Percentiles rank a stretch among this genome's conserved stretches.
Conservation (phyloP, 257 asterid genomes). For the Thymus mandschuricus region DNA sequence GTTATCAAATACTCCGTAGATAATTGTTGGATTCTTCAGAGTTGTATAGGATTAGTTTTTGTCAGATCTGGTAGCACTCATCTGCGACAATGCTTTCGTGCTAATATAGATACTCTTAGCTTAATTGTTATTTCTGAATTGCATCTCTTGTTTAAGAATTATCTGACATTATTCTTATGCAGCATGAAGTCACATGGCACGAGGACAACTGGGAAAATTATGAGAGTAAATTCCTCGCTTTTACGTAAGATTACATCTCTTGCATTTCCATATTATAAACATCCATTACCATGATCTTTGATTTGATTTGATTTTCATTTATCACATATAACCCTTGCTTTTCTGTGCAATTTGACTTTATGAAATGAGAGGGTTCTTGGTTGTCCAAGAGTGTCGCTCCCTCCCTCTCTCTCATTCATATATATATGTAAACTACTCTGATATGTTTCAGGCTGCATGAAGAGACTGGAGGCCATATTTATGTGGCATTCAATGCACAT, state of each 20-base stretch:
- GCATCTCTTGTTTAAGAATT: slow-evolving; percentile 10
- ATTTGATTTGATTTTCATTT: not conserved
- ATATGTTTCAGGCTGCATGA: slow-evolving; percentile 70
- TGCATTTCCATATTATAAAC: slow-evolving; percentile 7
- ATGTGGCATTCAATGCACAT: slow-evolving; percentile 86
- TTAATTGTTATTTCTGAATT: slow-evolving; percentile 11
- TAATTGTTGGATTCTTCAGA: not conserved
- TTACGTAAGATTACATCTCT: slow-evolving; percentile 65
- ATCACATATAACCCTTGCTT: not conserved
- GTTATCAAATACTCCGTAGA: not conserved
- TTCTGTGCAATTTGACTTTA: slow-evolving; percentile 18
- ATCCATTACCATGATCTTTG: slow-evolving; percentile 18
- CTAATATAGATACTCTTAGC: not conserved
- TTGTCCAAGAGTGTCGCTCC: not conserved
- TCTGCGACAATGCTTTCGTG: slow-evolving; percentile 5
- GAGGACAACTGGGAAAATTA: slow-evolving; percentile 86
- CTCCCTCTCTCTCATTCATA: slow-evolving; percentile 7
- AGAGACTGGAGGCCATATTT: slow-evolving; percentile 71
- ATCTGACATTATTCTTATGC: slow-evolving; percentile 35
- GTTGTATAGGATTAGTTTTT: not conserved
- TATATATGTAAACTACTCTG: slow-evolving; percentile 3
- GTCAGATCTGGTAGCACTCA: not conserved
- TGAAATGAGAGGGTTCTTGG: not conserved
- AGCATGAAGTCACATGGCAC: slow-evolving; percentile 94
- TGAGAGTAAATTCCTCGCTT: slow-evolving; percentile 94